A percentile compares a stretch with the other conserved stretches of the same genome.
Conservation (phyloP, 2,329 filamentous ascomycete genomes). For the Basipetospora chlamydospora region DNA sequence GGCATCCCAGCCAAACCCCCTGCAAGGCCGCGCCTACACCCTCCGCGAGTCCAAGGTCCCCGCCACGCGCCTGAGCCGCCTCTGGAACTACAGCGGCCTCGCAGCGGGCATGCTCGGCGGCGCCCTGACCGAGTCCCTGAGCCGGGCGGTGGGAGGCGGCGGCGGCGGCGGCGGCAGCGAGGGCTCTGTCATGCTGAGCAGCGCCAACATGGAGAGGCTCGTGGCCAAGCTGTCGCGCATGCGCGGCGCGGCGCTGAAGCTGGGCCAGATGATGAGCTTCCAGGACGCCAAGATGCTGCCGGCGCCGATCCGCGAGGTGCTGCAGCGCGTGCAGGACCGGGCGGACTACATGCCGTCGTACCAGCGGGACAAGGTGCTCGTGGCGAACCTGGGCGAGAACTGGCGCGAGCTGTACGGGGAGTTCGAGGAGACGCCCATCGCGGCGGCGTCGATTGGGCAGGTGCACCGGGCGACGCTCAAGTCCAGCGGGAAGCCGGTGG, state of each 20-base stretch:
- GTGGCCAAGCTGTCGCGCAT: constrained; percentile 89
- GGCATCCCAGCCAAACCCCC: background rate
- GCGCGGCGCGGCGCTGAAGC: constrained; percentile 90
- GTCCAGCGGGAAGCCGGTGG: constrained; percentile 60
- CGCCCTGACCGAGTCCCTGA: constrained; percentile 72
- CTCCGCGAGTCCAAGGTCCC: constrained; percentile 85
- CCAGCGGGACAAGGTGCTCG: constrained; percentile 75
- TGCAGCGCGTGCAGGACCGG: constrained; percentile 88
- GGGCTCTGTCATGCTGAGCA: constrained; percentile 76
- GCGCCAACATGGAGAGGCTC: constrained; percentile 81
- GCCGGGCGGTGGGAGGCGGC: constrained; percentile 58
- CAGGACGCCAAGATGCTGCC: constrained; percentile 95
- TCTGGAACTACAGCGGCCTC: constrained; percentile 91
- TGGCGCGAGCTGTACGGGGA: constrained; percentile 74
- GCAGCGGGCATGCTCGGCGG: constrained; percentile 93
- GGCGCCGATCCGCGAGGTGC: constrained; percentile 68
- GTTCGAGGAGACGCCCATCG: constrained; percentile 85
- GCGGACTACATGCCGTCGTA: constrained; percentile 97
- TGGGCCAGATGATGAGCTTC: constrained; percentile 97
- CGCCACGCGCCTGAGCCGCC: constrained; percentile 66
- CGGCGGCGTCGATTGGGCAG: constrained; percentile 92
- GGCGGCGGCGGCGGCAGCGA: constrained; percentile 39
- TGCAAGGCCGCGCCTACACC: constrained; percentile 34
- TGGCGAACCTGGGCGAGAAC: constrained; percentile 60
- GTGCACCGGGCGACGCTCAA: constrained; percentile 77